Evolutionary conservation across 2,329 filamentous ascomycete species (phyloP), one percentile per base, ranked within the genome.

Genomic region (Xylariales sp.): DNA sequence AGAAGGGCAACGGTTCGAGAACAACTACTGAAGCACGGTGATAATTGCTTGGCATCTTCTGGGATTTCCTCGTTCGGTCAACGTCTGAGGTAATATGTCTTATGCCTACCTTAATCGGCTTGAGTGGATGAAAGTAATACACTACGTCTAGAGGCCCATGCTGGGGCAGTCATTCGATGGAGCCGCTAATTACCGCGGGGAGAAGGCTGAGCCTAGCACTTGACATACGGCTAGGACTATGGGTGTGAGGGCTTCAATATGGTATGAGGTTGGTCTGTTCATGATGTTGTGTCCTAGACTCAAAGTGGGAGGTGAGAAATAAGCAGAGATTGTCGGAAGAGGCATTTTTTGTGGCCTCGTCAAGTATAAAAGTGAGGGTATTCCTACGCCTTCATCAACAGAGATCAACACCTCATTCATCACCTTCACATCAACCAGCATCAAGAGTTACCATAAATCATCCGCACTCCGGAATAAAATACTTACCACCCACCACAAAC

Each of bases 341-440:
- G n/a, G 9, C 12, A 28, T 41, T 9, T 5, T 16, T 4, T 1
- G 36, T 5, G 14, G 18, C 1, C n/a, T 30, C 5, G 1, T 32
- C 18, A 16, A 61, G 14, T 68, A 68, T 68, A 68, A 68, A 60
- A 50, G 52, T 8, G 7, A 57, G 23, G 23, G 4, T 36, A 4
- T 58, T 3, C 12, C 52, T 45, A 46, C 45, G 23, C 9, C 23
- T 65, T 65, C 48, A 32, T 48, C 36, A 12, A 56, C 1, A 41
- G 30, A 46, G 9, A 53, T 41, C 23, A 49, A 43, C 52, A 61
- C 28, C 65, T 41, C 62, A 65, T 43, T 41, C 57, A 65, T 34
- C 10, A 34, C 46, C 41, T 36, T 49, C 36, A 32, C 23, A 61
- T 53, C 61, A 53, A 54, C 14, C 50, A 56, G 43, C 46, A 56